Conservation (phyloP, 169 alveolate genomes). For the Plasmodium billcollinsi region DNA sequence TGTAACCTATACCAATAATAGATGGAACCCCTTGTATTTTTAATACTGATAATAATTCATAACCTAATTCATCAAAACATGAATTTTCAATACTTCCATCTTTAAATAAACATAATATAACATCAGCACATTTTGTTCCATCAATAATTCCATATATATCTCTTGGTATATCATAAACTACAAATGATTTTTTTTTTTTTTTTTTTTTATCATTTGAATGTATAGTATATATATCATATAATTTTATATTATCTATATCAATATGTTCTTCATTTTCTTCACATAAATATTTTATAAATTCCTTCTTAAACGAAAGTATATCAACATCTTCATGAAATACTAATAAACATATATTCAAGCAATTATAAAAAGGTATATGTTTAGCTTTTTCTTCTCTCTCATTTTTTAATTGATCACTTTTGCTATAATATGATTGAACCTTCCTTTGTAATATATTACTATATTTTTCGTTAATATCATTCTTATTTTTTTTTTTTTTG, state of each 20-base stretch:
- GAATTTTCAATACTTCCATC: constrained; percentile 64
- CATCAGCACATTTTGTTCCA: constrained; percentile 77
- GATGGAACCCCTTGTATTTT: constrained; percentile 87
- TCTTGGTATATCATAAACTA: constrained; percentile 65
- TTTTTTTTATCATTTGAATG: constrained; percentile 47
- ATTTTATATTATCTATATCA: constrained; percentile 22
- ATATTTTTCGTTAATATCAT: constrained; percentile 24
- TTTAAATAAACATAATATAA: constrained; percentile 67
- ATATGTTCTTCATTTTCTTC: constrained; percentile 51
- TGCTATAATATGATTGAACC: constrained; percentile 35
- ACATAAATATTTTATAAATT: constrained; percentile 65
- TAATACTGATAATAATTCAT: constrained; percentile 79
- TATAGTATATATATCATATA: constrained; percentile 61
- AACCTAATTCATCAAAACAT: constrained; percentile 71
- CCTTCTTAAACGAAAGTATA: constrained; percentile 55
- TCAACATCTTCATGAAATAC: constrained; percentile 63
- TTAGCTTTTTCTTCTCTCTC: constrained; percentile 66
- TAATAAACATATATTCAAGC: constrained; percentile 50
- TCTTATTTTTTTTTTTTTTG: constrained; percentile 28
- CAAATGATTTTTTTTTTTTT: constrained; percentile 57
- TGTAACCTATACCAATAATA: constrained; percentile 82
- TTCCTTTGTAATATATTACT: constrained; percentile 35
- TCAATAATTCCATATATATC: constrained; percentile 75
- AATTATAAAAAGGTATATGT: constrained; percentile 40
- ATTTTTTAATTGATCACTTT: constrained; percentile 26